Evolutionary conservation across 2,329 filamentous ascomycete genomes (phyloP).

Genomic region (Colletotrichum graminicola): DNA sequence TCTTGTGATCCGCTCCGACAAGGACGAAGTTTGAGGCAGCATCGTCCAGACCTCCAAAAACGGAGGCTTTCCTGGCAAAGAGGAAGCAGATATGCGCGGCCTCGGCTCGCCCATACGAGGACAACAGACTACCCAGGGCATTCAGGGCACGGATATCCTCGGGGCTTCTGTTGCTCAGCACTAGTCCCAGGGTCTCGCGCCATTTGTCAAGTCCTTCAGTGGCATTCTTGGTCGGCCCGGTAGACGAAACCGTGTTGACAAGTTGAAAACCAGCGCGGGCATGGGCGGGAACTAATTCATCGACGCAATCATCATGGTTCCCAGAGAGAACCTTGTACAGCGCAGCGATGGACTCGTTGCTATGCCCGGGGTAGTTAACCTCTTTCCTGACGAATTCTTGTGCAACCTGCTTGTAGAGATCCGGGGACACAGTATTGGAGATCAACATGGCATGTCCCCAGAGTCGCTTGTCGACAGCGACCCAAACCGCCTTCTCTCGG

Average conservation of each 20-base stretch:
- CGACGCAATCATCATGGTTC: slow-evolving; percentile 93
- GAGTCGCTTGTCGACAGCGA: slow-evolving; percentile 89
- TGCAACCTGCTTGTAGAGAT: slow-evolving; percentile 91
- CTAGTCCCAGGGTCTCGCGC: slow-evolving; percentile 88
- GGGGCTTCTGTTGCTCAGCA: slow-evolving; percentile 87
- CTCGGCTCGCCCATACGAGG: slow-evolving; percentile 87
- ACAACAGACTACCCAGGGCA: slow-evolving; percentile 84
- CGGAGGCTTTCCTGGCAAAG: slow-evolving; percentile 78
- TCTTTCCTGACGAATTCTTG: slow-evolving; percentile 97
- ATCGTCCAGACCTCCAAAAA: slow-evolving; percentile 89
- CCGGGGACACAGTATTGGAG: slow-evolving; percentile 80
- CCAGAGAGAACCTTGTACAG: slow-evolving; percentile 95
- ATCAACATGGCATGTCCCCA: slow-evolving; percentile 98
- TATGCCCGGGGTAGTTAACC: slow-evolving; percentile 83
- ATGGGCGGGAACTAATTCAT: slow-evolving; percentile 93
- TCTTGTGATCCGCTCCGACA: slow-evolving; percentile 84
- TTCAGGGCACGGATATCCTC: slow-evolving; percentile 83
- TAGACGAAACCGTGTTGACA: slow-evolving; percentile 78
- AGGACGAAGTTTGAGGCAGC: slow-evolving; percentile 82
- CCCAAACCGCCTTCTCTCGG: slow-evolving; percentile 91
- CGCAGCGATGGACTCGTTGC: slow-evolving; percentile 88
- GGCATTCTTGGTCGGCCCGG: slow-evolving; percentile 75
- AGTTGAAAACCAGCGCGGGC: slow-evolving; percentile 93
- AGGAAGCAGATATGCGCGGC: slow-evolving; percentile 95
- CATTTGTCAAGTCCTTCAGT: slow-evolving; percentile 91